Conservation (phyloP, 148 eudicot species). For the Beta vulgaris region DNA sequence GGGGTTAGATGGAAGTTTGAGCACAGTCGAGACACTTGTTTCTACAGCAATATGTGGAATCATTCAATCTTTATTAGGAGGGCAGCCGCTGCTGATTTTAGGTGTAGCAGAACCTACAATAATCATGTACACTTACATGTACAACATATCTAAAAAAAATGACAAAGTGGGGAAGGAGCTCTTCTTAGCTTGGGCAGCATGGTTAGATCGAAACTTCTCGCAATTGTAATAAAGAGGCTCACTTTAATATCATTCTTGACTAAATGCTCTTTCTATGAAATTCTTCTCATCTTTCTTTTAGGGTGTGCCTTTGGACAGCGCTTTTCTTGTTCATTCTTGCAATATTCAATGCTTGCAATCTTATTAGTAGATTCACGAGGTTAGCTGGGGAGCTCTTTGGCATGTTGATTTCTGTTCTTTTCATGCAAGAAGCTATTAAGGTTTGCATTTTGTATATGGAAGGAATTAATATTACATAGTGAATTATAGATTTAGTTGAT, state of each 20-base stretch:
- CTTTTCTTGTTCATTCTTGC: conserved; percentile 53
- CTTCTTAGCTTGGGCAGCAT: conserved; percentile 66
- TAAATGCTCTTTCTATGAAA: background rate
- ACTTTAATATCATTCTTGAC: background rate
- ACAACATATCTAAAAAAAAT: conserved; percentile 40
- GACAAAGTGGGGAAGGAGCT: conserved; percentile 43
- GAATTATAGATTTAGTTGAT: background rate
- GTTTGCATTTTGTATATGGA: conserved; percentile 18
- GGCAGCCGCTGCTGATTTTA: conserved; percentile 64
- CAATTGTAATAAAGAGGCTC: background rate
- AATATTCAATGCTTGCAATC: conserved; percentile 57
- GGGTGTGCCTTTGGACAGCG: conserved; percentile 71
- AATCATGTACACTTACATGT: conserved; percentile 60
- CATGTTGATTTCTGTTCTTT: conserved; percentile 62
- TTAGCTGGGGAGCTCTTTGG: conserved; percentile 70
- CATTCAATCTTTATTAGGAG: conserved; percentile 56
- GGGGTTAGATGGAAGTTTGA: conserved; percentile 53
- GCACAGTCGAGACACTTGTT: conserved; percentile 59
- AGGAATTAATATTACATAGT: background rate
- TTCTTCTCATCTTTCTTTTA: conserved; percentile 8
- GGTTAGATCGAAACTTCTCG: conserved; percentile 30
- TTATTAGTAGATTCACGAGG: conserved; percentile 61
- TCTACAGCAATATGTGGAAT: conserved; percentile 71
- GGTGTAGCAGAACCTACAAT: conserved; percentile 71
- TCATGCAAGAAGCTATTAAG: conserved; percentile 63